Base-by-base conservation (phyloP, 202 grass and related monocot species). In the Schoenoplectus tabernaemontani region DNA sequence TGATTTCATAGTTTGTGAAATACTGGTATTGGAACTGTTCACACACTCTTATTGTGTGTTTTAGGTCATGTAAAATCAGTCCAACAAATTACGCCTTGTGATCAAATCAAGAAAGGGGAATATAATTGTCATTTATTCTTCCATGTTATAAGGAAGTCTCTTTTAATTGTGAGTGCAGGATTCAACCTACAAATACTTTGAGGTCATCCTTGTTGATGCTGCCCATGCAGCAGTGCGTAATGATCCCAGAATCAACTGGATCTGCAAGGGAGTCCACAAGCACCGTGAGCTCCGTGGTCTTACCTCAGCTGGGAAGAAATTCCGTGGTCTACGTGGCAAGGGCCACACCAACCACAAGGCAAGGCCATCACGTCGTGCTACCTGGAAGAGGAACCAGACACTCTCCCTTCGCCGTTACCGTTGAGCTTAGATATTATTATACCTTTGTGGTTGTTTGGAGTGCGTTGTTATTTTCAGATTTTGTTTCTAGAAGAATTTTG, bases 221-320 rank as follows among this genome's bases (percentile, higher is more conserved):
- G 88, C 91, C 34, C 91, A 93, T 78, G 85, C 44, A 0, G 84
- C 91, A 24, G 74, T 93, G 56, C 88, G 88, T 20, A 93, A 88
- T 0, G 91, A 93, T 53, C 91, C 91, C 15, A 86, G 91, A 39
- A 90, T 90, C 77, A 93, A 88, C 88, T 93, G 91, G 91, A 82
- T 93, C 34, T 93, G 88, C 86, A 87, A 93, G 8, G 80, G 81
- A 42, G 88, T 90, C 58, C 88, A 90, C 86, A 90, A 90, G 86
- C 88, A 93, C 83, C 88, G 91, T 19, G 91, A 93, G 71, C 88
- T 93, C 26, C 91, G 91, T 65, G 91, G 91, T 72, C 91, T 93
- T 63, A 93, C 91, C 78, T 93, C 91, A 24, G 91, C 91, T 9
- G 91, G 91, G 26, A 93, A 93, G 91, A 93, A 93, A 53, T 90